Conservation (phyloP, 345 rosid species). For the Arabis hirsuta region DNA sequence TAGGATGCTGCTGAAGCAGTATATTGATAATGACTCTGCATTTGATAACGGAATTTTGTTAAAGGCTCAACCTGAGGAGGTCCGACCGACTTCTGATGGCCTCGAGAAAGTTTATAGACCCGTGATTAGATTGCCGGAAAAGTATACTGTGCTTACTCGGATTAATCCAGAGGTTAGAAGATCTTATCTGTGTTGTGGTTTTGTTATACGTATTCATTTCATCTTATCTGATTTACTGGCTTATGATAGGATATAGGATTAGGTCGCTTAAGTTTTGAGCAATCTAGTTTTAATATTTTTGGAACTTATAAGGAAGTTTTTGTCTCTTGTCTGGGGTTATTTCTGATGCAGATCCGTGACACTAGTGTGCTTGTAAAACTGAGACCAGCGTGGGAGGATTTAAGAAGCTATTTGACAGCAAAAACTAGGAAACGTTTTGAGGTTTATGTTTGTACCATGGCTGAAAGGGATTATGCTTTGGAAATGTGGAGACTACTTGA, state of each 20-base stretch:
- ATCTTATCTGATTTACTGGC: constrained; percentile 9
- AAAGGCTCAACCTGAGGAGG: constrained; percentile 86
- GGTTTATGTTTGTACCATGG: constrained; percentile 99
- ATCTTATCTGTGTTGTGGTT: constrained; percentile 13
- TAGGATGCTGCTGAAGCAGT: constrained; percentile 82
- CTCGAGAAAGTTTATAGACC: constrained; percentile 82
- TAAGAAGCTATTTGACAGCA: constrained; percentile 90
- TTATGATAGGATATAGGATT: constrained; percentile 11
- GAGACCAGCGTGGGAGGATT: constrained; percentile 98
- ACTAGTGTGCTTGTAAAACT: constrained; percentile 99
- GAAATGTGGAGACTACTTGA: constrained; percentile 99
- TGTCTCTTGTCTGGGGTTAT: constrained; percentile 15
- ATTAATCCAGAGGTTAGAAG: constrained; percentile 91
- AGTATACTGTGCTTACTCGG: constrained; percentile 82
- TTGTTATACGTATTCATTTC: constrained; percentile 28
- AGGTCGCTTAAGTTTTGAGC: constrained; percentile 7
- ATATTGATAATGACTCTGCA: constrained; percentile 68
- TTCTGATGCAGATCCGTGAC: constrained; percentile 75
- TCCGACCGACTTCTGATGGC: constrained; percentile 59
- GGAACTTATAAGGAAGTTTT: constrained; percentile 4
- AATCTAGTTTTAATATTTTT: not conserved
- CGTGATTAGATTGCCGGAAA: constrained; percentile 76
- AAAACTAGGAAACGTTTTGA: constrained; percentile 95
- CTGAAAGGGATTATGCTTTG: constrained; percentile 98
- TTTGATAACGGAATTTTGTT: constrained; percentile 68